Base-by-base conservation (phyloP, 2,329 filamentous ascomycete genomes). In the Pseudogymnoascus sp. region DNA sequence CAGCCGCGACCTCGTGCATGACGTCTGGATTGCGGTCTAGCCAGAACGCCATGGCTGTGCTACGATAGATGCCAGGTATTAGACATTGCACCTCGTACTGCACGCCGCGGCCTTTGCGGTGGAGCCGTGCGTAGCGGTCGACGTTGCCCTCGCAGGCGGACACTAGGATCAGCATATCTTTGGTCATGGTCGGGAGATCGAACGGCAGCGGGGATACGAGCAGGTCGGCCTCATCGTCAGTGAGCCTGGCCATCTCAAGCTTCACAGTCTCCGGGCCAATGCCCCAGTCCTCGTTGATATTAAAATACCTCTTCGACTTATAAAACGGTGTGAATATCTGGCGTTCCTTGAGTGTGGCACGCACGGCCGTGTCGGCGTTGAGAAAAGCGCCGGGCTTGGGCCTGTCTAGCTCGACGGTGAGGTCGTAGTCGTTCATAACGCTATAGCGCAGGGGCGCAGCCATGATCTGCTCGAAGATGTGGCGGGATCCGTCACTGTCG, bases 101-200 rank as follows among this genome's bases (percentile, higher is more conserved):
- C 2, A 75, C 40, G 40, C 40, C 21, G 40, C 40, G 40, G 40
- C 16, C 40, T 42, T 42, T 21, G 40, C 34, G 67, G 14, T 70
- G 68, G 0, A 80, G 69, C 0, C 76, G 72, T 0, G 63, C 21
- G 42, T 78, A 79, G 2, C 76, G 73, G 51, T 79, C 76, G 5
- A 78, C 65, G 18, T 79, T 71, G 1, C 77, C 76, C 0, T 70
- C 64, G 21, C 73, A 78, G 0, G 76, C 76, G 0, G 77, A 75
- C 61, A 74, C 70, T 4, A 70, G 65, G 11, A 78, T 76, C 0
- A 78, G 68, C 0, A 76, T 36, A 47, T 76, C 72, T 60, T 79
- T 79, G 36, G 77, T 69, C 2, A 73, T 64, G 0, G 68, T 64
- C 1, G 76, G 77, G 7, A 78, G 69, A 62, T 78, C 72, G 0